A percentile compares a stretch with the other conserved stretches of the same genome.
These are phyloP conservation scores for Aspergillus brasiliensis DNA, from an alignment of 2,329 filamentous ascomycete species.

Conservation along the genomic window DNA sequence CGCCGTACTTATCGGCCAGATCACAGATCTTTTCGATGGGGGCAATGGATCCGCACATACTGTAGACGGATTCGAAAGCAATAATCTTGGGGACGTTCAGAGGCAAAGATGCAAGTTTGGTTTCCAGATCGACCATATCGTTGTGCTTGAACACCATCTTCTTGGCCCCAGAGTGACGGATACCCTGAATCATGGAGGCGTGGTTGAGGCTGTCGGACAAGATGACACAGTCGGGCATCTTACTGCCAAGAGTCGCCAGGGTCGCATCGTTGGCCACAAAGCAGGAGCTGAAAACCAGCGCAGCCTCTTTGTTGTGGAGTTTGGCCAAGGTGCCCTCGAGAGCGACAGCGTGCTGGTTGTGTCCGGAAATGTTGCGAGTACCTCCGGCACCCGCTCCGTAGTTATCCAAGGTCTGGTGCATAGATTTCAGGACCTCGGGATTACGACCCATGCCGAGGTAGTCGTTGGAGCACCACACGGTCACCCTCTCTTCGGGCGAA, in stretches of 20 bases:
- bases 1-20: conserved; percentile 94
- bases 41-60: conserved; percentile 97
- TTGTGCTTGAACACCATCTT: conserved; percentile 99
- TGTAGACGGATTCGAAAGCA: conserved; percentile 97
- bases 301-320: conserved; percentile 87
- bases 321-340: conserved; percentile 81
- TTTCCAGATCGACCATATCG: conserved; percentile 87
- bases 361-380: conserved; percentile 95
- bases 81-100: conserved; percentile 92
- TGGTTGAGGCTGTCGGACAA: conserved; percentile 98
- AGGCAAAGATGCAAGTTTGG: conserved; percentile 85
- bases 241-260: conserved; percentile 92
- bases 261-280: conserved; percentile 98
- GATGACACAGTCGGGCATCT: conserved; percentile 94
- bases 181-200: conserved; percentile 99
- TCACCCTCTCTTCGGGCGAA: conserved; percentile 78
- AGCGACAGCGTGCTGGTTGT: conserved; percentile 89
- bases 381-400: conserved; percentile 95
- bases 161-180: conserved; percentile 92
- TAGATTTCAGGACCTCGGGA: conserved; percentile 77
- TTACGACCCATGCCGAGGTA: conserved; percentile 98
- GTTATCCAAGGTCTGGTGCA: conserved; percentile 92
- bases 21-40: conserved; percentile 96
- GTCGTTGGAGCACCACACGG: conserved; percentile 99
- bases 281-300: conserved; percentile 94